Conservation (phyloP, 192 early-diverging fungal species). For the Dimargaris cristalligena region DNA sequence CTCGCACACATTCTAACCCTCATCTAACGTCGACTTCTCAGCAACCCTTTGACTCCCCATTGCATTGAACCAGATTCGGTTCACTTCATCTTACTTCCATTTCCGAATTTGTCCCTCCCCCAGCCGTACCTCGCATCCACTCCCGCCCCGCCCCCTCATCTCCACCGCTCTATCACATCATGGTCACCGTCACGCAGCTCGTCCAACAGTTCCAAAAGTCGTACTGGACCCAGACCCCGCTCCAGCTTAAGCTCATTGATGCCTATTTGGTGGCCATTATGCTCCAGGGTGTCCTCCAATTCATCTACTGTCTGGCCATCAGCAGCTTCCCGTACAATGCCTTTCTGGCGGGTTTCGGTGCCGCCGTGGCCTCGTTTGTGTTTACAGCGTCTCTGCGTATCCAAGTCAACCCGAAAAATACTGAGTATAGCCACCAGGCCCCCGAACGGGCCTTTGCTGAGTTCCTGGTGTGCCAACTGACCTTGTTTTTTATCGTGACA, state of each 20-base stretch:
- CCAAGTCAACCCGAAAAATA: constrained; percentile 74
- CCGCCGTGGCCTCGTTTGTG: constrained; percentile 81
- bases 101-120: too few species aligned
- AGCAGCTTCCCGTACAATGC: constrained; percentile 97
- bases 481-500: constrained; percentile 79
- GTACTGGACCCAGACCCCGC: constrained; percentile 37
- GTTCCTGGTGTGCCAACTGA: constrained; percentile 67
- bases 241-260: constrained; percentile 78
- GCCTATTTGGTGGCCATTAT: constrained; percentile 82
- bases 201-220: constrained; percentile 1
- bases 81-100: too few species aligned
- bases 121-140: too few species aligned
- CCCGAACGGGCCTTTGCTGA: constrained; percentile 91
- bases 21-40: too few species aligned
- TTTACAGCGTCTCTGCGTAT: constrained; percentile 82
- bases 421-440: constrained; percentile 40
- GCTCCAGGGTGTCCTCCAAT: constrained; percentile 78
- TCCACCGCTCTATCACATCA: too few species aligned
- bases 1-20: too few species aligned
- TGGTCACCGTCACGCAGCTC: not conserved
- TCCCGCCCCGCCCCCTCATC: too few species aligned
- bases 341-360: constrained; percentile 88
- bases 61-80: too few species aligned
- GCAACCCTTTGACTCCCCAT: too few species aligned
- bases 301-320: constrained; percentile 66